Conservation (phyloP, 768 basidiomycete species). For the Boletales sp. region DNA sequence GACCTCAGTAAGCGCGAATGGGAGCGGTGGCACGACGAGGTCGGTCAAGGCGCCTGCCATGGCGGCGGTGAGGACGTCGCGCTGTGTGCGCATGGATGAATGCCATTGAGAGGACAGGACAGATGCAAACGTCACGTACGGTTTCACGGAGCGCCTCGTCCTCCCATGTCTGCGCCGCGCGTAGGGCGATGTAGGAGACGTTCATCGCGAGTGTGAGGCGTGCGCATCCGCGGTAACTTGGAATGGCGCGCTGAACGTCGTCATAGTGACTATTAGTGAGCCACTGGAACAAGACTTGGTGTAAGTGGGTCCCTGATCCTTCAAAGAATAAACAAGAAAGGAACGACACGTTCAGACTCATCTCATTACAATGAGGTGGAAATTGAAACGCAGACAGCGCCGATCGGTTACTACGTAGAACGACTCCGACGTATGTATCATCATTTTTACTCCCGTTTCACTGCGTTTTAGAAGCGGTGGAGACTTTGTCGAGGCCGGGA, state of each 20-base stretch:
- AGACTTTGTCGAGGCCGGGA: too few species aligned
- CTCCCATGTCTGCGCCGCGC: slow-evolving; percentile 2
- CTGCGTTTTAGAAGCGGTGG: too few species aligned
- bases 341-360: too few species aligned
- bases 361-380: too few species aligned
- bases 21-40: slow-evolving; percentile 4
- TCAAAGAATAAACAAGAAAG: too few species aligned
- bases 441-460: too few species aligned
- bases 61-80: background rate
- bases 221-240: slow-evolving; percentile 5
- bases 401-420: too few species aligned
- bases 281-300: too few species aligned
- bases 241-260: background rate
- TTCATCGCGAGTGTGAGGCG: slow-evolving; percentile 1
- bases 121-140: background rate
- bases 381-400: too few species aligned
- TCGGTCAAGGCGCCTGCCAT: background rate
- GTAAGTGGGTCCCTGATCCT: too few species aligned
- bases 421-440: too few species aligned
- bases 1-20: slow-evolving; percentile 4
- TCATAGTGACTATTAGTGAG: background rate
- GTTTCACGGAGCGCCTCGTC: slow-evolving; percentile 1
- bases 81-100: background rate
- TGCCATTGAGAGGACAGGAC: background rate
- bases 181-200: background rate